Percentiles rank a stretch among this genome's conserved stretches.
phyloP scores from a whole-genome alignment of 169 alveolate species.

The Besnoitia besnoiti region DNA sequence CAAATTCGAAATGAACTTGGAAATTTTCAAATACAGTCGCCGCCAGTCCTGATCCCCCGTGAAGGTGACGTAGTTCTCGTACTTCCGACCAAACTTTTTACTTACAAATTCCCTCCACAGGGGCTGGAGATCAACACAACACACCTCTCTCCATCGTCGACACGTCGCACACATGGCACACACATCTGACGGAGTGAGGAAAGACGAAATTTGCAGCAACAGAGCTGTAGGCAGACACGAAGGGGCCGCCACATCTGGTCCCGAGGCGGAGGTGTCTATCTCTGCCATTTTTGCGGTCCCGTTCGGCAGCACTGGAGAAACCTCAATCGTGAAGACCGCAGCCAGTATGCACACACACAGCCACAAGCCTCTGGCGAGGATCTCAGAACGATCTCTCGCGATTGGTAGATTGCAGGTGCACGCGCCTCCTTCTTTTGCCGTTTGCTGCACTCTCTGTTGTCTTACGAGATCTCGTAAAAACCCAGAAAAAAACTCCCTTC shows the following conservation, averaged over 20 bases:
- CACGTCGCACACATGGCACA: not conserved
- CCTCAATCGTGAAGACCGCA: no score
- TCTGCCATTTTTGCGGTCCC: not conserved
- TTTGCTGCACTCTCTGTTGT: no score
- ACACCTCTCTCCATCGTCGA: not conserved
- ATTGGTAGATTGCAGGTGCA: no score
- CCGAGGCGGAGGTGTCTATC: not conserved
- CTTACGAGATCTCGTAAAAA: no score
- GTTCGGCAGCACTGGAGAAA: no score
- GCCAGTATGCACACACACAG: no score
- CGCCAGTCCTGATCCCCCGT: conserved; percentile 12
- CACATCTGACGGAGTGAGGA: not conserved
- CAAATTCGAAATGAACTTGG: not conserved
- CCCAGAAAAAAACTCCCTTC: no score
- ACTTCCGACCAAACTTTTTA: conserved; percentile 9
- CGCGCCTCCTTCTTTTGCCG: no score
- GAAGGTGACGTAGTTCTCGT: conserved; percentile 20
- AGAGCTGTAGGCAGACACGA: not conserved
- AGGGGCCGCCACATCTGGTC: not conserved
- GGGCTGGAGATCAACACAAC: not conserved
- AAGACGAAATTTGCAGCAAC: not conserved
- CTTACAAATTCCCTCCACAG: conserved; percentile 19
- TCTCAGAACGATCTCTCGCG: no score
- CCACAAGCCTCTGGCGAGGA: no score
- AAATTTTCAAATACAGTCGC: not conserved